Base-by-base conservation (phyloP, 2,329 filamentous ascomycete species). In the Aspergillus costaricaensis region DNA sequence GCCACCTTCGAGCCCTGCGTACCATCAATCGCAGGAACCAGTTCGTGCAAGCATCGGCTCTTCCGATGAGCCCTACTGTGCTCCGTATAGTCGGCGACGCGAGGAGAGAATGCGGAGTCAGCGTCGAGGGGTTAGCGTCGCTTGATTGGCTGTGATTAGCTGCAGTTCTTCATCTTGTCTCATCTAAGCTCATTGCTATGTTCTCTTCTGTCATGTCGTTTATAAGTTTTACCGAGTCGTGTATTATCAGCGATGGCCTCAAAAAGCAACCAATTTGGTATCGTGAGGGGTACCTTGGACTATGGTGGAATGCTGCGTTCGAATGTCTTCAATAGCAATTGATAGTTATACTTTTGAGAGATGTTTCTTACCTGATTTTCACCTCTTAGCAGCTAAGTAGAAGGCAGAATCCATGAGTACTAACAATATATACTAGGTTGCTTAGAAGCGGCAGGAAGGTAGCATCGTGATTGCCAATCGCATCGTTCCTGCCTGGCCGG, bases 51-150 rank as follows among this genome's bases (percentile, higher is more conserved):
- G 66, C 59, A 73, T 77, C 54, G 76, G 76, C 4, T 76, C 74
- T 2, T 69, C 75, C 10, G 74, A 77, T 62, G 77, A 79, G 59
- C 74, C 76, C 36, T 78, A 73, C 54, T 78, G 70, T 57, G 71
- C 73, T 39, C 72, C 71, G 41, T 77, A 75, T 68, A 78, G 72
- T 68, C 73, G 72, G 36, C 65, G 74, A 53, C 68, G 76, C n/a
- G 76, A 78, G 57, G 70, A 75, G 59, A 73, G 76, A 54, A 71
- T 76, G 71, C 69, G 74, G 49, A 71, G 67, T 9, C 72, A 76
- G 51, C 67, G 69, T 21, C 67, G 68, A 47, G 71, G 75, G 15
- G 68, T 76, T 32, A 72, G 74, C 60, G 71, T 76, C 60, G 68
- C 69, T 54, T 74, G 63, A 64, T 19, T 19, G 15, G 23, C n/a